phyloP scores from a whole-genome alignment of 768 basidiomycete species.

The Candolleomyces aberdarensis region DNA sequence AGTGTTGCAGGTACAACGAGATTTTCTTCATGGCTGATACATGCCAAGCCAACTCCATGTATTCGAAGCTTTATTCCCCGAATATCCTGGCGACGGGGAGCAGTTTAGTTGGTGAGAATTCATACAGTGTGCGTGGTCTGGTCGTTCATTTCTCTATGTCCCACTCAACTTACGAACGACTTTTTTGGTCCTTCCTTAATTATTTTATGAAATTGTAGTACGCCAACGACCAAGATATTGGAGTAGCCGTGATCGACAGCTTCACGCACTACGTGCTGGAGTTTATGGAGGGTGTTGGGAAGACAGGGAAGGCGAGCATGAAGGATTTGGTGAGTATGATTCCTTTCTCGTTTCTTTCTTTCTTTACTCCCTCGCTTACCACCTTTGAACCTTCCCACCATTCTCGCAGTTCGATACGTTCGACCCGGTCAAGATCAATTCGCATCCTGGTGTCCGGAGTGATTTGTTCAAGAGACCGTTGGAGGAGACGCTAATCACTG shows the following conservation, averaged over 20 bases:
- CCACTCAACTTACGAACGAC: not conserved
- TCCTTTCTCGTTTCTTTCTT: not conserved
- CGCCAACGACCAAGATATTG: slow-evolving; percentile 90
- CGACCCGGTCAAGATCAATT: slow-evolving; percentile 70
- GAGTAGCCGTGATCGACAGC: slow-evolving; percentile 92
- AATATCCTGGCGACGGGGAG: slow-evolving; percentile 92
- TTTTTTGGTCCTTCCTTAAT: not conserved
- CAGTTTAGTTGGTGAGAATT: slow-evolving; percentile 80
- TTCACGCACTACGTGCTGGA: slow-evolving; percentile 92
- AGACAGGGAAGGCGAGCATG: slow-evolving; percentile 79
- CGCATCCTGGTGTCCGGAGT: slow-evolving; percentile 85
- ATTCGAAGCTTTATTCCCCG: slow-evolving; percentile 89
- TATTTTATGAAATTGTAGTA: slow-evolving; percentile 47
- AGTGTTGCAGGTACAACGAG: slow-evolving; percentile 73
- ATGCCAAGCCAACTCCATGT: slow-evolving; percentile 97
- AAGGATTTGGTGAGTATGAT: slow-evolving; percentile 69
- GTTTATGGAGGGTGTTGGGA: slow-evolving; percentile 90
- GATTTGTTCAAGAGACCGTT: slow-evolving; percentile 74
- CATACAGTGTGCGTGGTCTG: slow-evolving; percentile 72
- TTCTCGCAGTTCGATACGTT: slow-evolving; percentile 73
- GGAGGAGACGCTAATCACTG: slow-evolving; percentile 63
- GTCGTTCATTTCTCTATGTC: not conserved
- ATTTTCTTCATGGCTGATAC: slow-evolving; percentile 98
- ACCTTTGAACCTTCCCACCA: not conserved
- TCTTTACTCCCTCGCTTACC: not conserved